Base-by-base conservation (phyloP, 192 early-diverging fungal species). In the Bifiguratus adelaidae region DNA sequence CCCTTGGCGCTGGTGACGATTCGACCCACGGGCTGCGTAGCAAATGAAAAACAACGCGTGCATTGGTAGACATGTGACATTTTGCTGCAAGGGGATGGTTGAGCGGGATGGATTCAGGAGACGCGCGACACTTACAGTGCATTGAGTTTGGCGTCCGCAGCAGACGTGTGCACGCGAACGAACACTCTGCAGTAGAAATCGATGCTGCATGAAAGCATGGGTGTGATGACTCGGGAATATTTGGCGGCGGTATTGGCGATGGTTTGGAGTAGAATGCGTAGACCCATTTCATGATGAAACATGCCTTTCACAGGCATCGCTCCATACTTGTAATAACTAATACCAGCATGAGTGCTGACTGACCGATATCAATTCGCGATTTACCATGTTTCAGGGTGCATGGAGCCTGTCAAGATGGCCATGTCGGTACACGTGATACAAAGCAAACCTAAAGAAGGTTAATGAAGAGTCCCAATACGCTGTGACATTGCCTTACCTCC, bases 381-480 rank as follows among this genome's bases (percentile, higher is more conserved):
- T 44, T 61, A 70, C 70, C 82, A 87, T 47, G 82, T 77, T 65
- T 83, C 95, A 42, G 72, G 86, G 65, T 86, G 76, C 61, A 78
- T 99, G 70, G 63, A 82, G 40, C 92, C 91, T 52, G 92, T 88
- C 12, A 99, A 74, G 15, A 94, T 76, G 5, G 89, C 92, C 66
- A 97, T 67, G 77, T 99, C 96, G 1, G 96, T 99, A 67, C 94
- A 99, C 2, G 96, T 99, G 4, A 99, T 82, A 57, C 93, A 96
- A 23, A 99, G 73, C 13, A 99, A 64, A 2, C 87, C 86, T 78
- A 50, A 22, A 23, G 3, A 21, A 44, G n/a, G 19, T 29, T n/a
- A 47, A 18, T 5, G 22, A 20, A 3, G 30, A 35, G 15, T 37
- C 30, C 23, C 6, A 6, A 47, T 30, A 22, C 18, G 51, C 30